Percentiles rank a stretch among this genome's conserved stretches.
Conservation (phyloP, 139 green algal genomes). For the Dunaliella sp. region DNA sequence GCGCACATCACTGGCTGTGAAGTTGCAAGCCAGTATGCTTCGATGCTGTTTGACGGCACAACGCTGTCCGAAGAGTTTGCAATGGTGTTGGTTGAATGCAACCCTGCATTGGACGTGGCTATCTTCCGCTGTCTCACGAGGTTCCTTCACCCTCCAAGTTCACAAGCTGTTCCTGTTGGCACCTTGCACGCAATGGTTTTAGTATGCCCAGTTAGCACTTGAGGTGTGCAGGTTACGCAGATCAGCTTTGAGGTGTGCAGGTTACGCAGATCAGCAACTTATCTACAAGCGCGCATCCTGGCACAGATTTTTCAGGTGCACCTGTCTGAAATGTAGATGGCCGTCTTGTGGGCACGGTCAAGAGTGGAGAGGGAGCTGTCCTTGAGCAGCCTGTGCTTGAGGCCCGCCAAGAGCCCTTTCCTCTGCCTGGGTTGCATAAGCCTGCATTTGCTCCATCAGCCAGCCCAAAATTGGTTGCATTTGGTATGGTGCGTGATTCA, state of each 20-base stretch:
- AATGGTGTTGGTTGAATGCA: not conserved
- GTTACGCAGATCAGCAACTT: not conserved
- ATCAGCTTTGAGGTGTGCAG: not conserved
- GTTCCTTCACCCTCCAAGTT: not conserved
- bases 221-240: not conserved
- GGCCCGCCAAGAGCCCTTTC: not conserved
- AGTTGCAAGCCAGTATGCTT: not conserved
- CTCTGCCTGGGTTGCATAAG: not conserved
- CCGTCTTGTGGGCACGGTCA: not conserved
- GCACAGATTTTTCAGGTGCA: not conserved
- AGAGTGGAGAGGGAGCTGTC: not conserved
- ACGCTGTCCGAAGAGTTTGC: not conserved
- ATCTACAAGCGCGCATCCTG: not conserved
- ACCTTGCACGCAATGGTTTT: not conserved
- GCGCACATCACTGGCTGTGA: not conserved
- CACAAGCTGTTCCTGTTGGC: not conserved
- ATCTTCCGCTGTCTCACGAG: not conserved
- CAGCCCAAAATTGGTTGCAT: not conserved
- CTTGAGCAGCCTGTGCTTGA: not conserved
- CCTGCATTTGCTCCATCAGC: not conserved
- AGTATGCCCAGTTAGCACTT: not conserved
- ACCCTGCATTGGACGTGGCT: not conserved
- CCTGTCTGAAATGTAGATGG: not conserved
- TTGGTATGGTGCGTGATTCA: not conserved
- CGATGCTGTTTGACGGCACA: not conserved